phyloP scores from a whole-genome alignment of 2,329 filamentous ascomycete species.

The Ilyonectria robusta region DNA sequence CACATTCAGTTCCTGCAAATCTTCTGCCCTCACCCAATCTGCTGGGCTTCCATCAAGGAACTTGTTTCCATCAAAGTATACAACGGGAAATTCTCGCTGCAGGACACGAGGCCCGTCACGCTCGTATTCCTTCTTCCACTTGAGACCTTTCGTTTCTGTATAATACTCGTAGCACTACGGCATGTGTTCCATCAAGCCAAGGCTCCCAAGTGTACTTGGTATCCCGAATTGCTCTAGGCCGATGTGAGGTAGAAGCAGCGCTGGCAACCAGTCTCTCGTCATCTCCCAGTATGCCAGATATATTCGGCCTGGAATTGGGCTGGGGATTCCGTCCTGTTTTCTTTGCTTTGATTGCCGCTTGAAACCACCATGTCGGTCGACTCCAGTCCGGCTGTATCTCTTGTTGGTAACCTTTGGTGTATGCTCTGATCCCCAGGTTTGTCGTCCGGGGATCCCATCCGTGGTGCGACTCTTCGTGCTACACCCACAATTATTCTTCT shows the following conservation, averaged over 20 bases:
- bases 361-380: slow-evolving; percentile 2
- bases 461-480: background rate
- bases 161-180: slow-evolving; percentile 27
- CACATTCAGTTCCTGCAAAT: slow-evolving; percentile 13
- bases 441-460: slow-evolving; percentile 9
- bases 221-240: slow-evolving; percentile 5
- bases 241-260: slow-evolving; percentile 16
- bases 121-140: slow-evolving; percentile 11
- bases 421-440: slow-evolving; percentile 1
- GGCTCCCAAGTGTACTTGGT: slow-evolving; percentile 8
- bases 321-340: slow-evolving; percentile 2
- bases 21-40: background rate
- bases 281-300: slow-evolving; percentile 24
- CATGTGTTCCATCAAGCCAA: slow-evolving; percentile 17
- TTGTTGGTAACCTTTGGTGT: background rate
- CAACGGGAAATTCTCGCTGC: slow-evolving; percentile 14
- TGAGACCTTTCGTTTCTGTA: background rate
- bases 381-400: background rate
- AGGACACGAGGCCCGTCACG: slow-evolving; percentile 2
- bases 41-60: slow-evolving; percentile 8
- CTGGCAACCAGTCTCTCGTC: slow-evolving; percentile 19
- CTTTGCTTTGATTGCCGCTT: slow-evolving; percentile 13
- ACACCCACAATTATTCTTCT: slow-evolving; percentile 13
- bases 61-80: slow-evolving; percentile 10
- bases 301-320: slow-evolving; percentile 10